phyloP scores from a whole-genome alignment of 768 basidiomycete species.

The Rhodotorula babjevae region DNA sequence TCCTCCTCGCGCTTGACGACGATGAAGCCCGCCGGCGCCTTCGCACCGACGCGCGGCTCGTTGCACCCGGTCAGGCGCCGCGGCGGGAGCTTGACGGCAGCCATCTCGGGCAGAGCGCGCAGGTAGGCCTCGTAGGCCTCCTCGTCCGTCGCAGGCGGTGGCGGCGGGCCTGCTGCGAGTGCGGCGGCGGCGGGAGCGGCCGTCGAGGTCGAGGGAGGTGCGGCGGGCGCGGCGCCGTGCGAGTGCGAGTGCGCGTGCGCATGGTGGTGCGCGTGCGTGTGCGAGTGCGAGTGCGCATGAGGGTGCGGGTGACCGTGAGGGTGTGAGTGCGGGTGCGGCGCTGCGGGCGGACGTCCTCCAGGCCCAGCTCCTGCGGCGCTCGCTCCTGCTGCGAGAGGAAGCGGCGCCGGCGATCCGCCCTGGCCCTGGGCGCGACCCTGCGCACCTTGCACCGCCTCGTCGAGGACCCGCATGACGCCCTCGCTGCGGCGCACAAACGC shows the following conservation, averaged over 20 bases:
- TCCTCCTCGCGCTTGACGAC: not conserved
- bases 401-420: no score
- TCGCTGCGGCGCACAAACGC: slow-evolving; percentile 22
- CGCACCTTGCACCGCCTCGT: not conserved
- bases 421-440: no score
- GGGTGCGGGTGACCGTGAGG: not conserved
- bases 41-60: not conserved
- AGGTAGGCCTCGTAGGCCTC: slow-evolving; percentile 34
- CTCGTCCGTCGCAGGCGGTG: not conserved
- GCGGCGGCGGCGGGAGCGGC: no score
- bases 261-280: not conserved
- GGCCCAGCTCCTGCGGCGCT: not conserved
- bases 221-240: not conserved
- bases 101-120: slow-evolving; percentile 13
- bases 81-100: slow-evolving; percentile 22
- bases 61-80: not conserved
- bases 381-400: not conserved
- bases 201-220: not conserved
- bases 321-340: not conserved
- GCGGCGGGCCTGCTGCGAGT: no score
- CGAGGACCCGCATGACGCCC: slow-evolving; percentile 12
- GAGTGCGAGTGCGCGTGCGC: not conserved
- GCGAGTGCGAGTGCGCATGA: not conserved
- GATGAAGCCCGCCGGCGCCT: not conserved
- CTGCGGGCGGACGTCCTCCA: not conserved